These are phyloP conservation scores for Dipteronia dyeriana DNA, from an alignment of 345 rosid species.

Conservation along the genomic window DNA sequence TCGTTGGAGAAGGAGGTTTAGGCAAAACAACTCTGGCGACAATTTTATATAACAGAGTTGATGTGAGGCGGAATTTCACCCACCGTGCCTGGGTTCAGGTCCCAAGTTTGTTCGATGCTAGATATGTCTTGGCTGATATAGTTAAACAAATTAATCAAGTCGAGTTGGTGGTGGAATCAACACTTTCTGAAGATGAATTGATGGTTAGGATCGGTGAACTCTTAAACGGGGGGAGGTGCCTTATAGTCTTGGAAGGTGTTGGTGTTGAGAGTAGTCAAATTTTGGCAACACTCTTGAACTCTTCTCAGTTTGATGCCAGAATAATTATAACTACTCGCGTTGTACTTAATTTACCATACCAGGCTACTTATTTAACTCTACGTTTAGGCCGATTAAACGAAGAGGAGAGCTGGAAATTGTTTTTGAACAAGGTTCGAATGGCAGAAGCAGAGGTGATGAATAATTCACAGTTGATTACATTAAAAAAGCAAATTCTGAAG, in stretches of 20 bases:
- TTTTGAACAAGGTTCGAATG: background rate
- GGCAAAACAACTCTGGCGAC: conserved; percentile 36
- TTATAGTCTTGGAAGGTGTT: conserved; percentile 11
- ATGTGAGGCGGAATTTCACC: conserved; percentile 18
- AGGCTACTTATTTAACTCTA: background rate
- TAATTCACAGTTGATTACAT: background rate
- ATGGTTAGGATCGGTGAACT: conserved; percentile 11
- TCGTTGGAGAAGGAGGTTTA: conserved; percentile 32
- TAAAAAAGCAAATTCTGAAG: background rate
- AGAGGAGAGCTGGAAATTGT: conserved; percentile 3
- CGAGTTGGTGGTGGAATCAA: conserved; percentile 15
- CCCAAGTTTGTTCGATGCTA: conserved; percentile 13
- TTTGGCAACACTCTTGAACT: no score
- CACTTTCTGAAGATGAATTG: conserved; percentile 5
- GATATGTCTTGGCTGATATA: conserved; percentile 22
- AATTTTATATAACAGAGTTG: conserved; percentile 13
- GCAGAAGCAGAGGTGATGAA: background rate
- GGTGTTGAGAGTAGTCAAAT: no score
- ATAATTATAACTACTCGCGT: no score
- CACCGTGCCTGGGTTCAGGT: conserved; percentile 32
- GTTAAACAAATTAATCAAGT: conserved; percentile 12
- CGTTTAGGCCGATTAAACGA: background rate
- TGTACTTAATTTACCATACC: no score
- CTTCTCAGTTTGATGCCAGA: no score
- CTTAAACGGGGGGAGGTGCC: conserved; percentile 20